phyloP scores from a whole-genome alignment of 306 rosid genomes.

The Fagus crenata region DNA sequence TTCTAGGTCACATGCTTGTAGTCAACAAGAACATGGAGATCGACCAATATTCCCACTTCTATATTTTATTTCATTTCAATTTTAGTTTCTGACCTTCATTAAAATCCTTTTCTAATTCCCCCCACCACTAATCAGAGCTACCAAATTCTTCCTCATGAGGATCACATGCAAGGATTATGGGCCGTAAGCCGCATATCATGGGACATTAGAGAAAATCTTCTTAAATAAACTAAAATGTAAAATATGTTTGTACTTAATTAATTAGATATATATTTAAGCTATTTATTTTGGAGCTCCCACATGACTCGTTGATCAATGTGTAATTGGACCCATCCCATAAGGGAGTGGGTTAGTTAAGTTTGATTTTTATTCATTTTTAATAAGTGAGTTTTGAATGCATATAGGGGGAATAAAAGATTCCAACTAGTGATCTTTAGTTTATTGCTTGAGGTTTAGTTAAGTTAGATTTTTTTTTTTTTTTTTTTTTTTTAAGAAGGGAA shows the following conservation, averaged over 20 bases:
- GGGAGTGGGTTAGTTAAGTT: no score
- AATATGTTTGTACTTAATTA: background rate
- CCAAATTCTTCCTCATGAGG: conserved; percentile 27
- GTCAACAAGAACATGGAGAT: conserved; percentile 53
- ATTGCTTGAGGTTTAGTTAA: no score
- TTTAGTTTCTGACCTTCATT: conserved; percentile 9
- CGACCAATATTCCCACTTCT: conserved; percentile 63
- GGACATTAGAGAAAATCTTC: conserved; percentile 17
- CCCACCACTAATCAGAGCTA: conserved; percentile 14
- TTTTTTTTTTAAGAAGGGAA: no score
- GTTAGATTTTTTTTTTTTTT: no score
- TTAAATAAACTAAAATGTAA: background rate
- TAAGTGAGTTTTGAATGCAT: conserved; percentile 15
- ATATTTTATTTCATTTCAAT: conserved; percentile 36
- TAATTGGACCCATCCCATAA: no score
- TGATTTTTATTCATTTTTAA: no score
- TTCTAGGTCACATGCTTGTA: conserved; percentile 42
- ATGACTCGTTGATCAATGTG: no score
- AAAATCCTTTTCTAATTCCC: background rate
- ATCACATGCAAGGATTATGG: conserved; percentile 47
- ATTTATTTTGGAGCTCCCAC: no score
- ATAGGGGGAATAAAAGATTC: no score
- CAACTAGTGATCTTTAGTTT: no score
- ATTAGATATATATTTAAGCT: no score
- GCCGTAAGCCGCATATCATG: conserved; percentile 19